These are phyloP conservation scores for Aspergillus pseudotamarii DNA, from an alignment of 2,329 filamentous ascomycete genomes.

Conservation along the genomic window DNA sequence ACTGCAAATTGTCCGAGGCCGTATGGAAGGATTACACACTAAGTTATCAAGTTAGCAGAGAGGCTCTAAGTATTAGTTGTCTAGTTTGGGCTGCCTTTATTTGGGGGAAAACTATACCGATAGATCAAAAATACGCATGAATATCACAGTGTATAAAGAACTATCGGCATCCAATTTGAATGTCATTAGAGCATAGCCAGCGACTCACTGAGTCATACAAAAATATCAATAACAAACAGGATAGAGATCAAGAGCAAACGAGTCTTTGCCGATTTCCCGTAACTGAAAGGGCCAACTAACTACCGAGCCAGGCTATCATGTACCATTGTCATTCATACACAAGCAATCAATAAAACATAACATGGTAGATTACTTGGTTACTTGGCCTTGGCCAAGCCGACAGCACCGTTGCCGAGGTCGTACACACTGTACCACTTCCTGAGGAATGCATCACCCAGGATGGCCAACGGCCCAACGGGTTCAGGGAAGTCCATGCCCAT, in stretches of 20 bases:
- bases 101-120: neutral
- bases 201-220: neutral
- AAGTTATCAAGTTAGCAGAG: neutral
- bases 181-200: neutral
- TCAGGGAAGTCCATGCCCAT: constrained; percentile 93
- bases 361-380: constrained; percentile 35
- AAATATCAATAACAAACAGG: neutral
- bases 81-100: neutral
- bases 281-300: constrained; percentile 1
- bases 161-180: neutral
- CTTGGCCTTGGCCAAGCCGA: constrained; percentile 87
- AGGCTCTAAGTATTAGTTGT: neutral
- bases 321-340: neutral
- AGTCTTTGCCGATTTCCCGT: neutral
- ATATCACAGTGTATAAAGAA: neutral
- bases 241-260: neutral
- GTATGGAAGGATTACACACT: neutral
- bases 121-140: neutral
- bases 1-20: too few relatives aligned
- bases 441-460: constrained; percentile 73
- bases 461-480: constrained; percentile 87
- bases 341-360: neutral
- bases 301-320: neutral
- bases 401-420: constrained; percentile 83
- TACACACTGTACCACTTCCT: constrained; percentile 81